A percentile compares a stretch with the other conserved stretches of the same genome.
phyloP scores from a whole-genome alignment of 805 yeast genomes.

The Candida awuae region DNA sequence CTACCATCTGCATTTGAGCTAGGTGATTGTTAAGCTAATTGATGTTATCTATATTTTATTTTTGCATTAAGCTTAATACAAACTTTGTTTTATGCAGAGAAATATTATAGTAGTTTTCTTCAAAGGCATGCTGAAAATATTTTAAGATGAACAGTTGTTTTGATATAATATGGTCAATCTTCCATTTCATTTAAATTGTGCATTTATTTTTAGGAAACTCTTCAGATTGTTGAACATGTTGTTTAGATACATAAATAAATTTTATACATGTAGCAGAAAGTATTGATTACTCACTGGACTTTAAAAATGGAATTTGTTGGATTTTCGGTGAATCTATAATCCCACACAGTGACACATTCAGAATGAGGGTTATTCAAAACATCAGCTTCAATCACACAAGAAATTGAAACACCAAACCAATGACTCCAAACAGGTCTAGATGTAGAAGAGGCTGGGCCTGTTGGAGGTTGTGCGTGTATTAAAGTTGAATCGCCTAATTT shows the following conservation, averaged over 20 bases:
- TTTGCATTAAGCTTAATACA: too few relatives aligned
- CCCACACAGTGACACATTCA: conserved; percentile 50
- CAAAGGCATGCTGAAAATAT: neutral
- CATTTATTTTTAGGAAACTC: too few relatives aligned
- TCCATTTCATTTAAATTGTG: too few relatives aligned
- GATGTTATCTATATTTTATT: too few relatives aligned
- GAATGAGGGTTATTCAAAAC: conserved; percentile 29
- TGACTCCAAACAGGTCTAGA: conserved; percentile 57
- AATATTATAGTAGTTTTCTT: neutral
- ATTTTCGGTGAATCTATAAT: conserved; percentile 57
- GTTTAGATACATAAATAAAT: too few relatives aligned
- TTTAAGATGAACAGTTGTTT: too few relatives aligned
- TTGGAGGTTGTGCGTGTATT: conserved; percentile 25
- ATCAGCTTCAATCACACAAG: conserved; percentile 50
- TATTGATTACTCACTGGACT: neutral
- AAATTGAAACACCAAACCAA: conserved; percentile 60
- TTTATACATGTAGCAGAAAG: neutral
- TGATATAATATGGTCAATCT: too few relatives aligned
- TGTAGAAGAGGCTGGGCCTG: conserved; percentile 12
- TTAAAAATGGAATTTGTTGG: conserved; percentile 43
- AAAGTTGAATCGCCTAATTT: conserved; percentile 59
- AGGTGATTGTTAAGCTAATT: too few relatives aligned
- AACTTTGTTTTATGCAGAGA: neutral
- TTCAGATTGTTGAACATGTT: too few relatives aligned
- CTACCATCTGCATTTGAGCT: too few relatives aligned